Percentiles rank a stretch among this genome's conserved stretches.
These are phyloP conservation scores for Panaeolus papilionaceus DNA, from an alignment of 768 basidiomycete genomes.

Conservation along the genomic window DNA sequence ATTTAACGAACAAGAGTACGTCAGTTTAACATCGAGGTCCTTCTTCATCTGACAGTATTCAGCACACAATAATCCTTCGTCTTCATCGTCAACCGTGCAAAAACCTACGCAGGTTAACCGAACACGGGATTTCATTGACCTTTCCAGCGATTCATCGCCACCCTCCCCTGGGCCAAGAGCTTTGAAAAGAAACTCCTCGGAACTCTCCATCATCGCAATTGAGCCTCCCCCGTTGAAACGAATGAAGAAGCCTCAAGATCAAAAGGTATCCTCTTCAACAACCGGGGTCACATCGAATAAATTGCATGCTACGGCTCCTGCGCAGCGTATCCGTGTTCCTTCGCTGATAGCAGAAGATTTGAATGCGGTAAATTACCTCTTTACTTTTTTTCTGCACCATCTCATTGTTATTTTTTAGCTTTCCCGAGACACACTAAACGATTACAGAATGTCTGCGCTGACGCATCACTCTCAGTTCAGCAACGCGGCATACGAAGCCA, in stretches of 20 bases:
- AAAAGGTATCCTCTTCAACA: neutral
- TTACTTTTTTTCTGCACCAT: conserved; percentile 14
- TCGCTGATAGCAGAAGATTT: conserved; percentile 9
- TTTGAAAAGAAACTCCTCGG: conserved; percentile 49
- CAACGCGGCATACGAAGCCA: conserved; percentile 34
- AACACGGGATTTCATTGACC: conserved; percentile 35
- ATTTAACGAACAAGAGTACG: conserved; percentile 12
- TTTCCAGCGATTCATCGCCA: conserved; percentile 45
- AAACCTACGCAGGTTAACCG: conserved; percentile 24
- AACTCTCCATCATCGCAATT: conserved; percentile 38
- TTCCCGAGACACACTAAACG: conserved; percentile 34
- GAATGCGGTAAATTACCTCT: conserved; percentile 22
- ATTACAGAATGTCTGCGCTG: conserved; percentile 36
- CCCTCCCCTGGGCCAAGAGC: conserved; percentile 34
- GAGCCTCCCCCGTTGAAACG: conserved; percentile 21
- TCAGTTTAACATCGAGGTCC: too few species aligned
- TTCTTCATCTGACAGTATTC: neutral
- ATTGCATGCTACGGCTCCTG: neutral
- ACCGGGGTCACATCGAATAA: neutral
- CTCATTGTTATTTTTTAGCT: conserved; percentile 29
- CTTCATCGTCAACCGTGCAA: conserved; percentile 27
- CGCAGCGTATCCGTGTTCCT: neutral
- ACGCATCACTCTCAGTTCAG: conserved; percentile 37
- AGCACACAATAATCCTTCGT: neutral
- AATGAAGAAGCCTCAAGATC: neutral